Percentiles rank a stretch among this genome's conserved stretches.
Conservation (phyloP, 352 stramenopile species). For the Pythium utonaiense region DNA sequence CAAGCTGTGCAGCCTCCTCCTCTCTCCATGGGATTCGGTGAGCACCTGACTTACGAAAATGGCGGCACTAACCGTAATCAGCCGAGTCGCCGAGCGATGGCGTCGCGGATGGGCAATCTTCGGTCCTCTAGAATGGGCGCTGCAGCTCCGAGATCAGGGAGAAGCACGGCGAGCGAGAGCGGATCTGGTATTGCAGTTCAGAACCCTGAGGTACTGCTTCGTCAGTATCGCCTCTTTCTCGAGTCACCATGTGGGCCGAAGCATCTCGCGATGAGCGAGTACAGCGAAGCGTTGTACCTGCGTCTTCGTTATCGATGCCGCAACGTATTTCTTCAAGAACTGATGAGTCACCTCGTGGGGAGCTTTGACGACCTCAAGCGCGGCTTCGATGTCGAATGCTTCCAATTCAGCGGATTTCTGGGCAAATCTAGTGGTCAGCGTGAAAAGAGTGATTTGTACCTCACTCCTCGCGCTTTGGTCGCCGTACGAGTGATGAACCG, state of each 20-base stretch:
- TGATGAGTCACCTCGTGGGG: conserved; percentile 75
- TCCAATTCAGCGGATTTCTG: conserved; percentile 73
- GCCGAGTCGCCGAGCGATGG: conserved; percentile 1
- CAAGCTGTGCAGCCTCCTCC: conserved; percentile 18
- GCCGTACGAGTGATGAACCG: conserved; percentile 58
- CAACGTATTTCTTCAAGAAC: conserved; percentile 76
- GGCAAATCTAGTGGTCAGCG: conserved; percentile 62
- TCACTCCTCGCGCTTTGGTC: conserved; percentile 67
- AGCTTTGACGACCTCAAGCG: conserved; percentile 80
- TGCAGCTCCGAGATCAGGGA: background rate
- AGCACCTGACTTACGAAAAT: conserved; percentile 20
- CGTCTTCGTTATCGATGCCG: conserved; percentile 72
- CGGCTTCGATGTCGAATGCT: conserved; percentile 62
- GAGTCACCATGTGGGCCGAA: conserved; percentile 50
- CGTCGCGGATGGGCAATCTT: conserved; percentile 9
- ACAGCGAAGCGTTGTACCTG: conserved; percentile 61
- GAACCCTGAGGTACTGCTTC: conserved; percentile 68
- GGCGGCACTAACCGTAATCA: background rate
- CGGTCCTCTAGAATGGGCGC: conserved; percentile 29
- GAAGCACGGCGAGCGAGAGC: conserved; percentile 7
- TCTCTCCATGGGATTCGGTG: conserved; percentile 21
- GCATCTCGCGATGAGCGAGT: conserved; percentile 58
- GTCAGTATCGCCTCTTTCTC: conserved; percentile 73
- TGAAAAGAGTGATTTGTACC: conserved; percentile 69
- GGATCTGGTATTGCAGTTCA: conserved; percentile 31